These are phyloP conservation scores for Hymenoscyphus fraxineus DNA, from an alignment of 2,329 filamentous ascomycete species.

Conservation along the genomic window DNA sequence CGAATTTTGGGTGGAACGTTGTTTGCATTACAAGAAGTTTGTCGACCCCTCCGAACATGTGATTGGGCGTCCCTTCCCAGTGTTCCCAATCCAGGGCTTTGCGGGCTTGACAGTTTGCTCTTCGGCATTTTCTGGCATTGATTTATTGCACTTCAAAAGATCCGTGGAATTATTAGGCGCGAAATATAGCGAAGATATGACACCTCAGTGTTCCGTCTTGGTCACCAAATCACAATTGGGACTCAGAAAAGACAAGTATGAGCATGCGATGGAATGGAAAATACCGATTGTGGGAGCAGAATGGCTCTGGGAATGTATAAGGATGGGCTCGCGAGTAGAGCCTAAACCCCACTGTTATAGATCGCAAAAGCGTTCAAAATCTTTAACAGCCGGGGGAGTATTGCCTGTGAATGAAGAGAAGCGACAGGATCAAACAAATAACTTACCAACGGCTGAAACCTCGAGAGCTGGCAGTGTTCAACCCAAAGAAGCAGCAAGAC, in stretches of 20 bases:
- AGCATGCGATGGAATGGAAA: slow-evolving; percentile 68
- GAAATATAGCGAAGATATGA: slow-evolving; percentile 74
- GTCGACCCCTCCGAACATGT: slow-evolving; percentile 66
- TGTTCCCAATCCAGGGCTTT: slow-evolving; percentile 68
- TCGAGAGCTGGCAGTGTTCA: slow-evolving; percentile 10
- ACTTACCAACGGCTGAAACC: background rate
- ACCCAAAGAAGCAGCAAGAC: slow-evolving; percentile 14
- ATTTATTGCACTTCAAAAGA: slow-evolving; percentile 80
- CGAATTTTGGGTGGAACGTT: slow-evolving; percentile 91
- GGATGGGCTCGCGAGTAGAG: slow-evolving; percentile 48
- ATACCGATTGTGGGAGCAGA: slow-evolving; percentile 77
- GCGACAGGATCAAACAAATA: background rate
- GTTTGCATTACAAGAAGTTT: slow-evolving; percentile 71
- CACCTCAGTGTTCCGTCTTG: slow-evolving; percentile 67
- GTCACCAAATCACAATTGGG: slow-evolving; percentile 49
- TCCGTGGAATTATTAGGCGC: slow-evolving; percentile 74
- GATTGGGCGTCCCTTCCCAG: slow-evolving; percentile 71
- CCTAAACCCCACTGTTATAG: slow-evolving; percentile 44
- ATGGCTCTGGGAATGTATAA: slow-evolving; percentile 84
- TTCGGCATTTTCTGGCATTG: slow-evolving; percentile 78
- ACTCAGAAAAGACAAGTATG: slow-evolving; percentile 70
- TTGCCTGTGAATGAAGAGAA: background rate
- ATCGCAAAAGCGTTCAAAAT: slow-evolving; percentile 8
- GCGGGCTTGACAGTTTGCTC: slow-evolving; percentile 69
- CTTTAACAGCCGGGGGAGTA: background rate